phyloP scores from a whole-genome alignment of 495 filamentous ascomycete genomes.

The Annulohypoxylon nitens region DNA sequence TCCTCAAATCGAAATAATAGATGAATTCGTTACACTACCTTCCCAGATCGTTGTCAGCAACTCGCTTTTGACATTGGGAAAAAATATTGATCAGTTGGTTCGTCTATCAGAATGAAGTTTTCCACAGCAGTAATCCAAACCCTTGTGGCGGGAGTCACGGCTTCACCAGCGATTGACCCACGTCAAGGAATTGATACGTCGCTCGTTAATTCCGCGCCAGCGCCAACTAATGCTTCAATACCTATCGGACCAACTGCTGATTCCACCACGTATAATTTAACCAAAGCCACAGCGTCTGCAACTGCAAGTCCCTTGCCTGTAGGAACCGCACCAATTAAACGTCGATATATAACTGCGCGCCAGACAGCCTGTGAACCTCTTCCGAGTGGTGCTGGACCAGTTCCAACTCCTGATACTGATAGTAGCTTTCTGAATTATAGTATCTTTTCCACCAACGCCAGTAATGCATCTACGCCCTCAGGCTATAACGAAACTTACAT shows the following conservation, averaged over 20 bases:
- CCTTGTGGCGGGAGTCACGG: conserved; percentile 27
- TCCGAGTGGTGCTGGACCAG: conserved; percentile 51
- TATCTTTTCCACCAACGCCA: conserved; percentile 38
- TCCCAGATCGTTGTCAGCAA: no score
- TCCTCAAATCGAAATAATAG: no score
- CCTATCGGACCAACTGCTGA: conserved; percentile 37
- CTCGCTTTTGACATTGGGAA: no score
- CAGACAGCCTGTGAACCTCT: conserved; percentile 44
- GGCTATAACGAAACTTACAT: conserved; percentile 58
- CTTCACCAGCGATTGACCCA: conserved; percentile 33
- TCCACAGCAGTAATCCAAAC: conserved; percentile 15
- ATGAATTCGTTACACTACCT: no score
- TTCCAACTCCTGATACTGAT: conserved; percentile 51
- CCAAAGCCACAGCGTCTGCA: conserved; percentile 40
- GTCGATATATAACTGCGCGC: conserved; percentile 12
- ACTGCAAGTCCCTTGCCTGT: conserved; percentile 40
- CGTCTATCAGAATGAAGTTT: conserved; percentile 29
- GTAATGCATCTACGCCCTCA: conserved; percentile 51
- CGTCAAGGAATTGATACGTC: conserved; percentile 45
- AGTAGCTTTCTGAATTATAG: conserved; percentile 48
- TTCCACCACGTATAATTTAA: conserved; percentile 38
- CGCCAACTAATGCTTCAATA: conserved; percentile 28
- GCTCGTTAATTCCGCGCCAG: conserved; percentile 31
- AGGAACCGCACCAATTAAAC: conserved; percentile 24
- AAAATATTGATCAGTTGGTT: not conserved